These are phyloP conservation scores for Lasiosphaeriaceae sp. DNA, from an alignment of 495 filamentous ascomycete genomes.

Conservation along the genomic window DNA sequence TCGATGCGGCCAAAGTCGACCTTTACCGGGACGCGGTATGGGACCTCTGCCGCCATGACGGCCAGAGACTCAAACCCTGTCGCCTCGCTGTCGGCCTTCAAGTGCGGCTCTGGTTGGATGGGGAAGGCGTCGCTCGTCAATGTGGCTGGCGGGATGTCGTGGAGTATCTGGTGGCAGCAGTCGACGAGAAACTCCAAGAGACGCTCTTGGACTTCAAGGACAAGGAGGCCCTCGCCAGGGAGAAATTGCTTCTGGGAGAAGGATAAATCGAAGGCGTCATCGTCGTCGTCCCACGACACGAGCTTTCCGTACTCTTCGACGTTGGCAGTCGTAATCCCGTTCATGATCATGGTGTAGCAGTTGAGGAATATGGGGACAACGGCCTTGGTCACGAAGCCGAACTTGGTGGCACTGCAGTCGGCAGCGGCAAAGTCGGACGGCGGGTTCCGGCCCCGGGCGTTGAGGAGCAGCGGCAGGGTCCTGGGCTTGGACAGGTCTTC, in stretches of 20 bases:
- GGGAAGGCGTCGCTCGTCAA: slow-evolving; percentile 7
- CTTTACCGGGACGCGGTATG: slow-evolving; percentile 38
- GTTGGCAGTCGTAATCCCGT: slow-evolving; percentile 15
- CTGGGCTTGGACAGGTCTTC: slow-evolving; percentile 49
- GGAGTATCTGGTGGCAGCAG: slow-evolving; percentile 37
- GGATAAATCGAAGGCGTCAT: slow-evolving; percentile 6
- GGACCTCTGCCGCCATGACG: slow-evolving; percentile 40
- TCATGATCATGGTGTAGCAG: slow-evolving; percentile 41
- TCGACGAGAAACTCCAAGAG: slow-evolving; percentile 41
- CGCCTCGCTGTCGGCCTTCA: slow-evolving; percentile 22
- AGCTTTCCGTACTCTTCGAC: slow-evolving; percentile 44
- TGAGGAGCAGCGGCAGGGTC: slow-evolving; percentile 45
- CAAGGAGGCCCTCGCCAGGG: slow-evolving; percentile 41
- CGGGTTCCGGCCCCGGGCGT: slow-evolving; percentile 41
- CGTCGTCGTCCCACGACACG: slow-evolving; percentile 34
- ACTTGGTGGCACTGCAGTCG: slow-evolving; percentile 29
- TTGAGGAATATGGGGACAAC: slow-evolving; percentile 37
- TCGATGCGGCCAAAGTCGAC: slow-evolving; percentile 40
- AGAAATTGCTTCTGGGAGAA: slow-evolving; percentile 11
- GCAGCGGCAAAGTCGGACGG: slow-evolving; percentile 8
- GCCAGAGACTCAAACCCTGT: slow-evolving; percentile 14
- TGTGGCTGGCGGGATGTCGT: slow-evolving; percentile 16
- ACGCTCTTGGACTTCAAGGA: slow-evolving; percentile 45
- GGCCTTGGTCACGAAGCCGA: slow-evolving; percentile 26
- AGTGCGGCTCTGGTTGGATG: slow-evolving; percentile 24